These are phyloP conservation scores for Ceratorhiza oryzae-sativae DNA, from an alignment of 1,284 basidiomycete genomes.

Conservation along the genomic window DNA sequence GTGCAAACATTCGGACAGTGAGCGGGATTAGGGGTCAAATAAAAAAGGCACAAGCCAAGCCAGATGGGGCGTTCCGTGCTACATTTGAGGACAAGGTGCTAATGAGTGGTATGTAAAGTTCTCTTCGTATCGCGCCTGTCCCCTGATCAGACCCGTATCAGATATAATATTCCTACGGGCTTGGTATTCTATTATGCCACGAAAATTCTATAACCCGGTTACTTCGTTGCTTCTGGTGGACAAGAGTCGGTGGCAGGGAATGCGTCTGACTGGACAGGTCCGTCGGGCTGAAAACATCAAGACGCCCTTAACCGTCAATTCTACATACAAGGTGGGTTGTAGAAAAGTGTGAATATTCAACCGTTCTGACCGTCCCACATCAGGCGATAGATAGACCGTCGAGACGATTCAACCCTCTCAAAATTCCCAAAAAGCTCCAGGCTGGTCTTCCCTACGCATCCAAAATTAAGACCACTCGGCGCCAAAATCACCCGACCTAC, in stretches of 20 bases:
- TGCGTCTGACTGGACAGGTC: constrained; percentile 95
- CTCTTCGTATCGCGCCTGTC: constrained; percentile 1
- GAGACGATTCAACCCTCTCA: constrained; percentile 91
- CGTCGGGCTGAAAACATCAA: constrained; percentile 83
- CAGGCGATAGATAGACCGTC: constrained; percentile 74
- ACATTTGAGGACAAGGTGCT: constrained; percentile 99
- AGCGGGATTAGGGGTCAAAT: constrained; percentile 96
- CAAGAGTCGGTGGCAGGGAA: constrained; percentile 84
- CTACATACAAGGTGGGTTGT: constrained; percentile 75
- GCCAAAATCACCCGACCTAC: constrained; percentile 80
- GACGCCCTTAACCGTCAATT: constrained; percentile 85
- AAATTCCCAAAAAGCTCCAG: constrained; percentile 88
- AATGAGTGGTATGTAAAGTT: constrained; percentile 78
- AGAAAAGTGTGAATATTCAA: constrained; percentile 20
- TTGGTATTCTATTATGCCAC: constrained; percentile 95
- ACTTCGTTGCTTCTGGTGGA: constrained; percentile 86
- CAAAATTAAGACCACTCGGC: constrained; percentile 85
- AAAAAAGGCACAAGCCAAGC: constrained; percentile 93
- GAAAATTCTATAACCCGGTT: constrained; percentile 97
- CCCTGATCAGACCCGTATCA: constrained; percentile 49
- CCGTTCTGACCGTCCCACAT: background rate
- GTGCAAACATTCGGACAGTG: constrained; percentile 93
- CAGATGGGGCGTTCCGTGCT: constrained; percentile 93
- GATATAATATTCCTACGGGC: constrained; percentile 96
- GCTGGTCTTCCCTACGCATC: constrained; percentile 89